A percentile compares a stretch with the other conserved stretches of the same genome.
These are phyloP conservation scores for Aspergillus biplanus DNA, from an alignment of 495 filamentous ascomycete genomes.

Conservation along the genomic window DNA sequence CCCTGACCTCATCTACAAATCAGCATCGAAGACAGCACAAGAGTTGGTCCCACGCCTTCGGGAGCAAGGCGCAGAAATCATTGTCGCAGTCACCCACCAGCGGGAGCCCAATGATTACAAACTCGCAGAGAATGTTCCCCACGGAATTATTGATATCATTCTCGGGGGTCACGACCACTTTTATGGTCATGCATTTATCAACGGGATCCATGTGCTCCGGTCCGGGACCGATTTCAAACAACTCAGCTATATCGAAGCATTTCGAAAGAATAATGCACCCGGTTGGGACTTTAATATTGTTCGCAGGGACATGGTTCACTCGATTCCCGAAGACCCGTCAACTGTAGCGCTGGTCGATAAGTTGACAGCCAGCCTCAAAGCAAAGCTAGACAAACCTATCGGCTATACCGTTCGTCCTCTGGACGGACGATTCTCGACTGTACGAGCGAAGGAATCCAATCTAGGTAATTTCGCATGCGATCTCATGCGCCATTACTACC, in stretches of 20 bases:
- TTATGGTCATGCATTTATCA: slow-evolving; percentile 75
- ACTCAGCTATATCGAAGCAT: slow-evolving; percentile 81
- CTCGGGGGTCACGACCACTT: slow-evolving; percentile 91
- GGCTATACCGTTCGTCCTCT: slow-evolving; percentile 80
- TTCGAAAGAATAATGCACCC: slow-evolving; percentile 47
- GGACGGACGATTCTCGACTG: slow-evolving; percentile 83
- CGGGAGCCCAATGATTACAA: slow-evolving; percentile 86
- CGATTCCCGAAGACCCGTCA: slow-evolving; percentile 62
- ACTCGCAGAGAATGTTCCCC: slow-evolving; percentile 67
- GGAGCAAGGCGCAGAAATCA: slow-evolving; percentile 75
- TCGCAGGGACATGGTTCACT: slow-evolving; percentile 69
- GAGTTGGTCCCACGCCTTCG: slow-evolving; percentile 71
- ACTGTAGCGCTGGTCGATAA: slow-evolving; percentile 63
- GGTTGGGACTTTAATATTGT: slow-evolving; percentile 80
- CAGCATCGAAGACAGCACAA: slow-evolving; percentile 69
- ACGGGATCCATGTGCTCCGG: slow-evolving; percentile 77
- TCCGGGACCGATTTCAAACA: slow-evolving; percentile 92
- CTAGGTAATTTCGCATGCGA: slow-evolving; percentile 89
- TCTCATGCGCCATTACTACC: slow-evolving; percentile 82
- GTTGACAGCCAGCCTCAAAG: slow-evolving; percentile 69
- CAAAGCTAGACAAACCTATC: slow-evolving; percentile 79
- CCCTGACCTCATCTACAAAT: slow-evolving; percentile 77
- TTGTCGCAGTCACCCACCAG: slow-evolving; percentile 82
- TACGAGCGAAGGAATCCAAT: slow-evolving; percentile 76
- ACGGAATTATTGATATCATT: slow-evolving; percentile 78